Percentiles rank a stretch among this genome's conserved stretches.
Evolutionary conservation across 768 basidiomycete species (phyloP).

Genomic region (Cystofilobasidium capitatum): DNA sequence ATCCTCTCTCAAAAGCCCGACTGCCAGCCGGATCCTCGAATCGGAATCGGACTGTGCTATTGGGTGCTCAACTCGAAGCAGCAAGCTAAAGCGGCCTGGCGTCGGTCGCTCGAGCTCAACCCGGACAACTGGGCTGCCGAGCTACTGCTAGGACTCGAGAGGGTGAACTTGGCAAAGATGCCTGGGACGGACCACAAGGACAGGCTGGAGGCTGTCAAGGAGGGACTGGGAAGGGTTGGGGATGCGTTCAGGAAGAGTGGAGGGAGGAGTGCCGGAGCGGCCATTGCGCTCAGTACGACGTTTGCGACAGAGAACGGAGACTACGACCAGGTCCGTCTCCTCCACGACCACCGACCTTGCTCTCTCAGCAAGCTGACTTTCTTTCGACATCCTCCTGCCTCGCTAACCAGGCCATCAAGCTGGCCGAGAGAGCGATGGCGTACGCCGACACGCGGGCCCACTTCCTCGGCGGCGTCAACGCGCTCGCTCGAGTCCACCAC

Average conservation of each 20-base stretch:
- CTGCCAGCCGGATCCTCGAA: slow-evolving; percentile 82
- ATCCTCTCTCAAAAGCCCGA: slow-evolving; percentile 66
- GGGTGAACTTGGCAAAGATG: slow-evolving; percentile 74
- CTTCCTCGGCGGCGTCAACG: slow-evolving; percentile 74
- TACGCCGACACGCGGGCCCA: slow-evolving; percentile 67
- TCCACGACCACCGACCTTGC: background rate
- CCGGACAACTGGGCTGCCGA: slow-evolving; percentile 68
- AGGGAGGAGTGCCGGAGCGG: slow-evolving; percentile 55
- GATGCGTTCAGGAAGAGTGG: slow-evolving; percentile 59
- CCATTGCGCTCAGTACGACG: slow-evolving; percentile 70
- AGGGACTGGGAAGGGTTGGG: slow-evolving; percentile 56
- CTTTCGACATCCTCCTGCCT: background rate
- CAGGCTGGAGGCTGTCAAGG: slow-evolving; percentile 34
- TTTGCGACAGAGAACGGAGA: slow-evolving; percentile 60
- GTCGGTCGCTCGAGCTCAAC: slow-evolving; percentile 78
- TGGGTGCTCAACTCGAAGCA: slow-evolving; percentile 79
- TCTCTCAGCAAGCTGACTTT: background rate
- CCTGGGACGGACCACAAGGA: slow-evolving; percentile 47
- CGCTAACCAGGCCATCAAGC: slow-evolving; percentile 62
- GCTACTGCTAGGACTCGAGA: slow-evolving; percentile 73
- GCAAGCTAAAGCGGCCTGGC: slow-evolving; percentile 81
- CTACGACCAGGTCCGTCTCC: slow-evolving; percentile 48
- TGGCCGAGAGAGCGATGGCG: slow-evolving; percentile 87
- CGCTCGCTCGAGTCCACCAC: slow-evolving; percentile 71
- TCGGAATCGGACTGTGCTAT: slow-evolving; percentile 88